Conservation (phyloP, 2,329 filamentous ascomycete species). For the Ascochyta viciae-villosae region DNA sequence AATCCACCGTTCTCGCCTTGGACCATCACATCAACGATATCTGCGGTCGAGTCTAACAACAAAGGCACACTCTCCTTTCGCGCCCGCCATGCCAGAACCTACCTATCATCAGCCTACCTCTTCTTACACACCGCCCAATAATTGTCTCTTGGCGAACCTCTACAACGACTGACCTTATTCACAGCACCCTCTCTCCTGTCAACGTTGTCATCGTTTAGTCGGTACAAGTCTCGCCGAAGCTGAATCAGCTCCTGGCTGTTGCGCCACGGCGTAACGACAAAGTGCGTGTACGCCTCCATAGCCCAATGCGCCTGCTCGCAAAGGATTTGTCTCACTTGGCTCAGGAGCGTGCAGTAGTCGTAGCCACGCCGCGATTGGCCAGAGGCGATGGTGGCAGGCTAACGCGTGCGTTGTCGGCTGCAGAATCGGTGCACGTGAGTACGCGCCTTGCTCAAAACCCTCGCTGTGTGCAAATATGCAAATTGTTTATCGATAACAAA, state of each 20-base stretch:
- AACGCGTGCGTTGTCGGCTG: neutral
- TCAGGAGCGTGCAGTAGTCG: constrained; percentile 3
- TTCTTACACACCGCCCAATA: neutral
- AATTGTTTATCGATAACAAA: constrained; percentile 3
- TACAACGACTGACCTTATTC: constrained; percentile 44
- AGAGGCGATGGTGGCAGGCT: neutral
- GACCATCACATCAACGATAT: constrained; percentile 73
- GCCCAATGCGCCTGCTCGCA: constrained; percentile 1
- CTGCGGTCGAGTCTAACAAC: constrained; percentile 78
- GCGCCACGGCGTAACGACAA: constrained; percentile 78
- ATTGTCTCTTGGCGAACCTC: neutral
- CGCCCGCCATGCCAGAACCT: constrained; percentile 45
- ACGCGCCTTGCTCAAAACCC: neutral
- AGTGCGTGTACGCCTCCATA: constrained; percentile 45
- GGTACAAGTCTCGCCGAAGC: constrained; percentile 71
- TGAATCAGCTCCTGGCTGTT: constrained; percentile 68
- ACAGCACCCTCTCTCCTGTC: constrained; percentile 48
- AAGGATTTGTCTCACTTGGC: neutral
- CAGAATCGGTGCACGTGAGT: constrained; percentile 5
- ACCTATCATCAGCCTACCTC: constrained; percentile 26
- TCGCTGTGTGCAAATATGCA: neutral
- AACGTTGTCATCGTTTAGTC: constrained; percentile 31
- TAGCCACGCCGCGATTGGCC: constrained; percentile 9
- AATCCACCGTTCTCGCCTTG: constrained; percentile 62
- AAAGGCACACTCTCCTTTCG: constrained; percentile 65